Conservation (phyloP, 2,329 filamentous ascomycete genomes). For the Penicillium freii region DNA sequence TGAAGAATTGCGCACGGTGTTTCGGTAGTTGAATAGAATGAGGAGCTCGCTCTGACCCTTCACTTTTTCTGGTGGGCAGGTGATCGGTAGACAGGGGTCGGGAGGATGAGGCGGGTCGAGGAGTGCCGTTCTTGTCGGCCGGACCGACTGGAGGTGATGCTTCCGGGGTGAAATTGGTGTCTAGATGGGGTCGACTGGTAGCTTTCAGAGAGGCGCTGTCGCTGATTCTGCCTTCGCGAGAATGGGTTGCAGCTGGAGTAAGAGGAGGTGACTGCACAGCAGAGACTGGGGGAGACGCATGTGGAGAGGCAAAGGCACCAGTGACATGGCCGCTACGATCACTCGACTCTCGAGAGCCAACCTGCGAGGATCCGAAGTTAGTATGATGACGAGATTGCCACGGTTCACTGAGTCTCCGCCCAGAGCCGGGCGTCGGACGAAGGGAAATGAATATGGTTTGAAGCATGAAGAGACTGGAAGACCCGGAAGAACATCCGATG, state of each 20-base stretch:
- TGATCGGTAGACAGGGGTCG: slow-evolving; percentile 44
- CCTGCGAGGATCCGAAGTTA: slow-evolving; percentile 27
- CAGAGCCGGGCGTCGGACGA: background rate
- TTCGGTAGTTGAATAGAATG: slow-evolving; percentile 48
- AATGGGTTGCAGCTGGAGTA: slow-evolving; percentile 75
- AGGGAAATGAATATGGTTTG: background rate
- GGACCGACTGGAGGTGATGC: slow-evolving; percentile 51
- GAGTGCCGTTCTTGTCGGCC: slow-evolving; percentile 31
- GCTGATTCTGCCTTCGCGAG: slow-evolving; percentile 50
- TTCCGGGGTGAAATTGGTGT: slow-evolving; percentile 52
- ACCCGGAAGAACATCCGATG: background rate
- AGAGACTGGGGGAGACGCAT: slow-evolving; percentile 64
- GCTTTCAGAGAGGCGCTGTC: slow-evolving; percentile 33
- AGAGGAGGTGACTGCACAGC: slow-evolving; percentile 84
- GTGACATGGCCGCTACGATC: slow-evolving; percentile 59
- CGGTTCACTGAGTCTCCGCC: background rate
- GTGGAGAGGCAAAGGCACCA: slow-evolving; percentile 65
- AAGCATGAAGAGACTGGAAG: background rate
- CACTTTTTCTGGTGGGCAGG: slow-evolving; percentile 43
- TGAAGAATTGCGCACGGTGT: slow-evolving; percentile 54
- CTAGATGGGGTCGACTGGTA: slow-evolving; percentile 33
- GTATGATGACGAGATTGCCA: slow-evolving; percentile 3
- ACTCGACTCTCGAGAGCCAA: slow-evolving; percentile 57
- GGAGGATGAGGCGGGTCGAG: slow-evolving; percentile 40
- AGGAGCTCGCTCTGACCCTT: slow-evolving; percentile 44